These are phyloP conservation scores for Aquilaria yunnanensis DNA, from an alignment of 345 rosid species.

Conservation along the genomic window DNA sequence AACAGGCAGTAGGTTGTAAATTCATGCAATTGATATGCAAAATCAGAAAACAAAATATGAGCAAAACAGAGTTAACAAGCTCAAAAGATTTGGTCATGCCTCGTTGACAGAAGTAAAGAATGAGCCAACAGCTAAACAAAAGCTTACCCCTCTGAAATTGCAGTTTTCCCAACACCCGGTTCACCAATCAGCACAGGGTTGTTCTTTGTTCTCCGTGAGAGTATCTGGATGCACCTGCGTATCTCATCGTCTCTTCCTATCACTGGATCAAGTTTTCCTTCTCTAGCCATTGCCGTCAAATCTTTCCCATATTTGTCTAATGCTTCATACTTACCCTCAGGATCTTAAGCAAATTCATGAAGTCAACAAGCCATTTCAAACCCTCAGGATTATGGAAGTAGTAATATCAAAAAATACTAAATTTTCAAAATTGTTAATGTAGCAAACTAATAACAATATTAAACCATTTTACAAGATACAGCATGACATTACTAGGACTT, in stretches of 20 bases:
- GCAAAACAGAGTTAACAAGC: no score
- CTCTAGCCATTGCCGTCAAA: constrained; percentile 93
- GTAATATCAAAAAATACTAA: no score
- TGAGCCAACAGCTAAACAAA: neutral
- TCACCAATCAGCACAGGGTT: constrained; percentile 98
- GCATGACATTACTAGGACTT: no score
- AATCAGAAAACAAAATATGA: neutral
- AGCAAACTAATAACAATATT: no score
- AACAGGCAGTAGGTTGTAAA: no score
- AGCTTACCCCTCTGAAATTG: constrained; percentile 94
- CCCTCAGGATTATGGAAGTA: no score
- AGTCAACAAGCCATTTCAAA: constrained; percentile 1
- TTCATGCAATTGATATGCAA: neutral
- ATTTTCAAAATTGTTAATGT: no score
- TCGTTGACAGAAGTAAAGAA: no score
- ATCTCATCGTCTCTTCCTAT: constrained; percentile 99
- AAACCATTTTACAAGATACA: no score
- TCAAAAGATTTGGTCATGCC: neutral
- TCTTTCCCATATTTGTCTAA: constrained; percentile 95
- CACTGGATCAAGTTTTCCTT: constrained; percentile 97
- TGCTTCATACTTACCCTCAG: constrained; percentile 98
- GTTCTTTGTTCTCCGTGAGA: constrained; percentile 97
- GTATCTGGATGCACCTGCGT: constrained; percentile 96
- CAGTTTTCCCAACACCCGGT: constrained; percentile 99
- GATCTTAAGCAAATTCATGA: constrained; percentile 45